These are phyloP conservation scores for Lipomyces mesembrius DNA, from an alignment of 805 yeast genomes.

Conservation along the genomic window DNA sequence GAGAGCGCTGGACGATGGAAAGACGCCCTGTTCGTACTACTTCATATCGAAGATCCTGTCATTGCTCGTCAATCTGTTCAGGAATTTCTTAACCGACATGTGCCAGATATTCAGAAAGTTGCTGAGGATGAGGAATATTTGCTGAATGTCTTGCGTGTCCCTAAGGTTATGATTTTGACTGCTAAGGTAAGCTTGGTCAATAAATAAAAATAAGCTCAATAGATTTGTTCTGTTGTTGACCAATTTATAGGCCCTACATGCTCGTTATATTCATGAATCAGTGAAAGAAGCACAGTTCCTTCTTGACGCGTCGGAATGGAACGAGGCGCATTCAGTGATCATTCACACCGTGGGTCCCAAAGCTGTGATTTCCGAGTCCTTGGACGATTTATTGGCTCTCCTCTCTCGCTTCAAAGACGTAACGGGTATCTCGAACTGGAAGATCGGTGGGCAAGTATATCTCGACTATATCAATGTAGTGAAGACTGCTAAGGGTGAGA, in stretches of 20 bases:
- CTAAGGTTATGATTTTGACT: slow-evolving; percentile 29
- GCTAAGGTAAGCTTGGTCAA: slow-evolving; percentile 26
- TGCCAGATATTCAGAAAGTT: slow-evolving; percentile 38
- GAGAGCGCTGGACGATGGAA: slow-evolving; percentile 54
- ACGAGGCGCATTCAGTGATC: slow-evolving; percentile 66
- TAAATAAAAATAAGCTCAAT: background rate
- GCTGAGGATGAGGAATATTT: slow-evolving; percentile 15
- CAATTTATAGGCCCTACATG: slow-evolving; percentile 62
- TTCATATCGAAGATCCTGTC: slow-evolving; percentile 59
- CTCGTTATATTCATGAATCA: slow-evolving; percentile 55
- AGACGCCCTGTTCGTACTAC: slow-evolving; percentile 66
- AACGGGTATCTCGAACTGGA: slow-evolving; percentile 42
- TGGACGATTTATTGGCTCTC: slow-evolving; percentile 37
- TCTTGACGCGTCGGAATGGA: slow-evolving; percentile 62
- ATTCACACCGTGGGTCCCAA: slow-evolving; percentile 70
- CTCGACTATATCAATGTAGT: slow-evolving; percentile 41
- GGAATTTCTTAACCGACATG: slow-evolving; percentile 40
- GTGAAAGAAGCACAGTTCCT: slow-evolving; percentile 65
- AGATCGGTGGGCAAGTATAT: slow-evolving; percentile 48
- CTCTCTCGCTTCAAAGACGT: slow-evolving; percentile 39
- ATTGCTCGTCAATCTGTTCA: slow-evolving; percentile 51
- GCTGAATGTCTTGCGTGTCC: slow-evolving; percentile 19
- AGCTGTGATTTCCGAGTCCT: slow-evolving; percentile 59
- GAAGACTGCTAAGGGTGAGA: slow-evolving; percentile 1
- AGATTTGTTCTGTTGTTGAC: slow-evolving; percentile 46